Base-by-base conservation (phyloP, 78 protist species). In the slime mould (Dictyostelium discoideum) region DNA sequence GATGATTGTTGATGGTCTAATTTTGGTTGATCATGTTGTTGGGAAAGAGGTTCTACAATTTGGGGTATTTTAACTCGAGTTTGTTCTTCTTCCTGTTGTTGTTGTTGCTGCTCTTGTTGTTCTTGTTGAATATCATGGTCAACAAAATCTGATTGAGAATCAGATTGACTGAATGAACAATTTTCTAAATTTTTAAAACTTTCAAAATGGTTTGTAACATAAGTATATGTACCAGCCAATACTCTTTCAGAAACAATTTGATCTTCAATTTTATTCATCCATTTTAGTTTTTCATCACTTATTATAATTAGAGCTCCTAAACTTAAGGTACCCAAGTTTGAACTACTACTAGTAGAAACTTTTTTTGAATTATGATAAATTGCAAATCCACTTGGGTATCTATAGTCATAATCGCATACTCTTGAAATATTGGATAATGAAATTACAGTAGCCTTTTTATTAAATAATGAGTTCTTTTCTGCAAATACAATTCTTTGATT, bases 211-310 rank as follows among this genome's bases (percentile, higher is more conserved):
- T 60, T 60, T 60, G 69, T 60, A 20, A 60, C 69, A 26, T 69
- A 69, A 3, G 39, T 26, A 26, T 69, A 69, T 10, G 80, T 72
- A 48, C 78, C 93, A 24, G 67, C 39, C 18, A 54, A 24, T 7
- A 81, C 87, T 81, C 76, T 39, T 67, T 63, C 46, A 6, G 87
- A 63, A 44, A 65, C 82, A n/a, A 89, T 65, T 26, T 40, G 60
- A 81, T 89, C 94, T 48, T 89, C 94, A 46, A 89, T 69, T 22
- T 89, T 86, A n/a, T 74, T 48, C 2, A 89, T 63, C 94, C 94
- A 89, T 24, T 81, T 20, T n/a, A 81, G 22, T 67, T 89, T 89
- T 0, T 79, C 86, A 5, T 89, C 94, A 57, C 87, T 69, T 3
- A 81, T 11, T 5, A 89, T 20, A 5, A 60, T 60, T 60, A 60